Conservation (phyloP, 805 yeast species). For the Candida namnaoensis region DNA sequence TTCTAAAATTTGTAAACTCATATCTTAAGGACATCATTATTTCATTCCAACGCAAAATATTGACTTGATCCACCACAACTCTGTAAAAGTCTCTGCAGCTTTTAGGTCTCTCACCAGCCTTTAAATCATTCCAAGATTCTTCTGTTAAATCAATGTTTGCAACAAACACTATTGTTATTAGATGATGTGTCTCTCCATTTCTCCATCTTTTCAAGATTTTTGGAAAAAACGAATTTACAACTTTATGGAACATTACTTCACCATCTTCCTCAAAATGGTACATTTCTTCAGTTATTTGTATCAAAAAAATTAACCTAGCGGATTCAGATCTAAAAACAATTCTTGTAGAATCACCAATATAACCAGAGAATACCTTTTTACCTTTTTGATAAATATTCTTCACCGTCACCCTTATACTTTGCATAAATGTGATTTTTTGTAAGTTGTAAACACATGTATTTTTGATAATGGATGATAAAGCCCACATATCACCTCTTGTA, state of each 20-base stretch:
- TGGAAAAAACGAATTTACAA: constrained; percentile 89
- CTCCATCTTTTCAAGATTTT: constrained; percentile 84
- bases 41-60: constrained; percentile 80
- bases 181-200: constrained; percentile 78
- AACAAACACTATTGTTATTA: constrained; percentile 86
- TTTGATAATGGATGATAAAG: constrained; percentile 50
- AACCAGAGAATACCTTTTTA: constrained; percentile 63
- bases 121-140: constrained; percentile 45
- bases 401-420: constrained; percentile 54
- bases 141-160: constrained; percentile 51
- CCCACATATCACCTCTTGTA: constrained; percentile 93
- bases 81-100: constrained; percentile 75
- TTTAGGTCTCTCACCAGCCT: constrained; percentile 63
- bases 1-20: constrained; percentile 77
- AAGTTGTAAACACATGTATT: constrained; percentile 59
- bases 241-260: constrained; percentile 85
- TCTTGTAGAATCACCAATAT: constrained; percentile 64
- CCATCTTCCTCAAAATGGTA: constrained; percentile 98
- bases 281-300: constrained; percentile 92
- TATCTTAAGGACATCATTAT: constrained; percentile 81
- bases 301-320: constrained; percentile 71
- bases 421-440: constrained; percentile 56
- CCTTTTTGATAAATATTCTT: constrained; percentile 60
- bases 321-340: constrained; percentile 87
- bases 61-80: constrained; percentile 93